Conservation (phyloP, 2,329 filamentous ascomycete species). For the Zalaria obscura region DNA sequence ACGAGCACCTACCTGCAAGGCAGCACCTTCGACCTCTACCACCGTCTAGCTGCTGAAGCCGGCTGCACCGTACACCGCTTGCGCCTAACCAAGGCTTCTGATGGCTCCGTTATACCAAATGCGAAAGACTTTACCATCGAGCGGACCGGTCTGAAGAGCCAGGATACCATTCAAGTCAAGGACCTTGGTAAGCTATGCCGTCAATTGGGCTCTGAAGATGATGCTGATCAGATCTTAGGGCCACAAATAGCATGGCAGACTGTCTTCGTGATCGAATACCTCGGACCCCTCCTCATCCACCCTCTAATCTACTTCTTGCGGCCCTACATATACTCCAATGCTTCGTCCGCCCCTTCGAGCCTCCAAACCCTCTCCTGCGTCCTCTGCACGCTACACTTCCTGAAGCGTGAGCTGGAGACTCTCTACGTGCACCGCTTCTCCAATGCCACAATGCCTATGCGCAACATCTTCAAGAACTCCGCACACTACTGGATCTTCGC, state of each 20-base stretch:
- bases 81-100: slow-evolving; percentile 49
- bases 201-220: not conserved
- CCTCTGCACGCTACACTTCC: slow-evolving; percentile 70
- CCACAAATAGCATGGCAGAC: slow-evolving; percentile 84
- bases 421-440: slow-evolving; percentile 92
- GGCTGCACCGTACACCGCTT: slow-evolving; percentile 44
- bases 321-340: slow-evolving; percentile 52
- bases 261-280: slow-evolving; percentile 90
- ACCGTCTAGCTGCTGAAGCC: slow-evolving; percentile 38
- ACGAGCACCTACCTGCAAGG: slow-evolving; percentile 37
- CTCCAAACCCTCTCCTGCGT: slow-evolving; percentile 59
- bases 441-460: slow-evolving; percentile 78
- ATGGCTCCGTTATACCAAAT: slow-evolving; percentile 44
- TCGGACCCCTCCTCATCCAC: slow-evolving; percentile 83
- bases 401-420: slow-evolving; percentile 92
- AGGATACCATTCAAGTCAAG: slow-evolving; percentile 66
- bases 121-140: slow-evolving; percentile 36
- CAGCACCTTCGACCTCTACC: slow-evolving; percentile 42
- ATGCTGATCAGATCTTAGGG: slow-evolving; percentile 36
- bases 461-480: slow-evolving; percentile 90
- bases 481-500: slow-evolving; percentile 84
- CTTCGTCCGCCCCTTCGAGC: slow-evolving; percentile 37
- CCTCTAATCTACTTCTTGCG: slow-evolving; percentile 56
- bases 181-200: slow-evolving; percentile 55
- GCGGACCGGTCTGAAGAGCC: slow-evolving; percentile 41